Evolutionary conservation across 371 early-diverging fungal species (phyloP), one percentile per base, ranked within the genome.

Genomic region (Basidiobolus meristosporus): DNA sequence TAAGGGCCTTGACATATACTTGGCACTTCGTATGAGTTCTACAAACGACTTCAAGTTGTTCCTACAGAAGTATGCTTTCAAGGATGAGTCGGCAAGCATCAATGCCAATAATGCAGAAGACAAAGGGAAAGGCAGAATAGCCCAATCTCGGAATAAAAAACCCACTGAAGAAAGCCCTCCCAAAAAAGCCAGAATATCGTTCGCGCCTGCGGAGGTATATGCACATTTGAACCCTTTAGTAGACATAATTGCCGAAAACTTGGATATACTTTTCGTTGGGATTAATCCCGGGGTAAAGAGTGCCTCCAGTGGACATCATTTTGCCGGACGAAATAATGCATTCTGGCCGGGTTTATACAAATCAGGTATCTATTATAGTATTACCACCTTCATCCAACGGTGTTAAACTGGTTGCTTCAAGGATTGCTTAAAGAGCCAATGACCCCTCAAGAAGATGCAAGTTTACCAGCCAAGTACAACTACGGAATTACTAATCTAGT

Each of bases 311-410:
- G 64, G 69, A 7, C 75, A 75, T 42, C 82, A 84, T 52, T 84
- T 71, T 59, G 72, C 79, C 10, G 65, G 66, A 19, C 74, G 71
- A 1, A 69, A 61, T 2, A 84, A 84, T 52, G 72, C 65, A 43
- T 82, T 84, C 52, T 84, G 85, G 85, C 65, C 67, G 1, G 77
- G 77, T 44, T 48, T 84, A 14, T 68, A 57, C 17, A 65, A 65
- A 26, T 70, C 74, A 23, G 72, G 68, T 42, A 59, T 20, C 40
- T 29, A n/a, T n/a, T n/a, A n/a, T n/a, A 3, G 1, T 15, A 10
- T 10, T 2, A 1, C 10, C 16, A 9, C 2, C 1, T 4, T 38
- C 1, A 20, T 38, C 10, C 21, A 38, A 14, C 16, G 23, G 10
- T 38, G 46, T 22, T 5, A 6, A 34, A 12, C 38, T 22, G 33